Evolutionary conservation across 306 rosid genomes (phyloP).

Genomic region (Mucuna pruriens): DNA sequence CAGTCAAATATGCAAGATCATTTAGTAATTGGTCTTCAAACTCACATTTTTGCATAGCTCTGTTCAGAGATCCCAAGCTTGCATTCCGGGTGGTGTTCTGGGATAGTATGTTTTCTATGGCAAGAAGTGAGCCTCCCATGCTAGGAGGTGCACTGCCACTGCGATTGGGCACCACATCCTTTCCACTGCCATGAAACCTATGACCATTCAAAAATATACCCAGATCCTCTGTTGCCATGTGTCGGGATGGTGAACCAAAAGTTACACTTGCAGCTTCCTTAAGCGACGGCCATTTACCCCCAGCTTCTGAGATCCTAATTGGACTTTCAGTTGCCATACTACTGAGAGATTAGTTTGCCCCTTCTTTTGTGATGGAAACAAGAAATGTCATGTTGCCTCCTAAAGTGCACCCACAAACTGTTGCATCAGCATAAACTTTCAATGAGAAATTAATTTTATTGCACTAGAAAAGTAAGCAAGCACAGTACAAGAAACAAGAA

Average conservation of each 20-base stretch:
- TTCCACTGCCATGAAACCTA: conserved; percentile 49
- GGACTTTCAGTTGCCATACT: conserved; percentile 79
- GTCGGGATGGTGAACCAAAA: conserved; percentile 51
- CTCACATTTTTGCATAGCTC: conserved; percentile 52
- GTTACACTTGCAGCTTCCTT: conserved; percentile 56
- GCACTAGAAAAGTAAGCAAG: neutral
- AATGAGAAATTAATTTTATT: neutral
- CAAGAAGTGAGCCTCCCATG: conserved; percentile 75
- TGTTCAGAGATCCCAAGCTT: conserved; percentile 52
- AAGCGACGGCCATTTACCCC: conserved; percentile 74
- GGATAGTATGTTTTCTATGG: conserved; percentile 56
- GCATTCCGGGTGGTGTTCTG: conserved; percentile 47
- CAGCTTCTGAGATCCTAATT: conserved; percentile 72
- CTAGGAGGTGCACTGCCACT: conserved; percentile 90
- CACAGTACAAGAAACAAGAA: conserved; percentile 20
- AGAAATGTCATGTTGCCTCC: conserved; percentile 42
- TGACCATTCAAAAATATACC: conserved; percentile 63
- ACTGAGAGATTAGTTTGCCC: conserved; percentile 36
- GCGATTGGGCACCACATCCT: conserved; percentile 64
- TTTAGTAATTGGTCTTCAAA: conserved; percentile 58
- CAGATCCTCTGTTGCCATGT: conserved; percentile 64
- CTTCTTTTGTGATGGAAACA: conserved; percentile 21
- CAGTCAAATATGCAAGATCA: conserved; percentile 57
- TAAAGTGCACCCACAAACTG: conserved; percentile 25
- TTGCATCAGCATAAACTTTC: conserved; percentile 14